Evolutionary conservation across 148 eudicot species (phyloP).

Genomic region (Gaultheria prostrata): DNA sequence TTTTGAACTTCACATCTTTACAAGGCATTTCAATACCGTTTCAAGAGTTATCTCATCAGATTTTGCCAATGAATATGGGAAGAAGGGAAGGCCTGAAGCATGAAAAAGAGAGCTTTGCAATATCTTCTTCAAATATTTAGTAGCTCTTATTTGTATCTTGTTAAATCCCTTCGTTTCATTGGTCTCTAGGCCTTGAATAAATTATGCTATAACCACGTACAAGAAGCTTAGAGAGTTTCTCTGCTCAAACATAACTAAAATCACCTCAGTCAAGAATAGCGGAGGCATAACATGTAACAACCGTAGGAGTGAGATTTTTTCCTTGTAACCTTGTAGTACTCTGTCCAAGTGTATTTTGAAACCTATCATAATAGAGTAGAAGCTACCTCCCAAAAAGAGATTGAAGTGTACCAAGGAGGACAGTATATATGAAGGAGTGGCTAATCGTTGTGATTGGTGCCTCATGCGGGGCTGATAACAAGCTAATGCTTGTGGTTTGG

Average conservation of each 20-base stretch:
- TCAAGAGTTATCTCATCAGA: background rate
- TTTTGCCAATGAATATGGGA: background rate
- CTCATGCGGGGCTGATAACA: background rate
- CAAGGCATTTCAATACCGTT: background rate
- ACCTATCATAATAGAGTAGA: background rate
- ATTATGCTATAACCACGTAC: background rate
- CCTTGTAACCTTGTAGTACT: background rate
- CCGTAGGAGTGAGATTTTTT: background rate
- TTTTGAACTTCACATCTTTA: background rate
- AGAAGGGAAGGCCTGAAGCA: background rate
- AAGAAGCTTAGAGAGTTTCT: background rate
- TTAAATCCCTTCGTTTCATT: background rate
- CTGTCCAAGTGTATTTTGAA: background rate
- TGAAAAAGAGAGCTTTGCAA: background rate
- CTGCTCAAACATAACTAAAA: background rate
- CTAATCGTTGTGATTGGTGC: background rate
- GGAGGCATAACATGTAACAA: background rate
- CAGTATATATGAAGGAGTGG: background rate
- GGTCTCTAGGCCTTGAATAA: background rate
- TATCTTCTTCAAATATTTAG: background rate
- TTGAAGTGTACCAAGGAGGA: background rate
- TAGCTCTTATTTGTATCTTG: background rate
- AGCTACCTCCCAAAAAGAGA: background rate
- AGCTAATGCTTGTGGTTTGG: background rate
- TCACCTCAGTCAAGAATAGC: background rate